Conservation (phyloP, 2,329 filamentous ascomycete genomes). For the Pseudogymnoascus sp. region DNA sequence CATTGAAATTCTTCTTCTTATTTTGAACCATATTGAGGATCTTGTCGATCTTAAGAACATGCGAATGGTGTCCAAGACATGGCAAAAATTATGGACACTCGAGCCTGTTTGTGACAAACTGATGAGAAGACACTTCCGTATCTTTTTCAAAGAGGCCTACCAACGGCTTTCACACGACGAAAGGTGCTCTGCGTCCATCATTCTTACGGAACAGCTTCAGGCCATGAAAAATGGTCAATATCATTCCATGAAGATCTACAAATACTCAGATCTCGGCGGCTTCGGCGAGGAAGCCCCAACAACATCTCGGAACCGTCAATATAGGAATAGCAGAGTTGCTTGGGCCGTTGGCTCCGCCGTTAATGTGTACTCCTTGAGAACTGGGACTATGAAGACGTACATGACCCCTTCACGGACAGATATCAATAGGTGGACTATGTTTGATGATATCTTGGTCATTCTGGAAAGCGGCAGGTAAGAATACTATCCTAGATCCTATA, state of each 20-base stretch:
- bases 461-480: neutral
- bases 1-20: conserved; percentile 16
- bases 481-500: neutral
- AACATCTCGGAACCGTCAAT: neutral
- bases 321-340: conserved; percentile 6
- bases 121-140: conserved; percentile 8
- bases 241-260: conserved; percentile 6
- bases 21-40: conserved; percentile 16
- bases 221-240: conserved; percentile 2
- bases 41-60: conserved; percentile 1
- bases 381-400: neutral
- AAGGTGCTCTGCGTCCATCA: neutral
- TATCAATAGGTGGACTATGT: neutral
- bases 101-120: conserved; percentile 1
- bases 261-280: neutral
- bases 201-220: neutral
- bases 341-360: neutral
- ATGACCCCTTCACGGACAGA: neutral
- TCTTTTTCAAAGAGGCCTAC: neutral
- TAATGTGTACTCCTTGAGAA: neutral
- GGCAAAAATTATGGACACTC: conserved; percentile 5
- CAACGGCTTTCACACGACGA: conserved; percentile 1
- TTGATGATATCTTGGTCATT: neutral
- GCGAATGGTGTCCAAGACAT: conserved; percentile 4
- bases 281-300: neutral